Base-by-base conservation (phyloP, 2,329 filamentous ascomycete genomes). In the Coniochaeta pulveracea region DNA sequence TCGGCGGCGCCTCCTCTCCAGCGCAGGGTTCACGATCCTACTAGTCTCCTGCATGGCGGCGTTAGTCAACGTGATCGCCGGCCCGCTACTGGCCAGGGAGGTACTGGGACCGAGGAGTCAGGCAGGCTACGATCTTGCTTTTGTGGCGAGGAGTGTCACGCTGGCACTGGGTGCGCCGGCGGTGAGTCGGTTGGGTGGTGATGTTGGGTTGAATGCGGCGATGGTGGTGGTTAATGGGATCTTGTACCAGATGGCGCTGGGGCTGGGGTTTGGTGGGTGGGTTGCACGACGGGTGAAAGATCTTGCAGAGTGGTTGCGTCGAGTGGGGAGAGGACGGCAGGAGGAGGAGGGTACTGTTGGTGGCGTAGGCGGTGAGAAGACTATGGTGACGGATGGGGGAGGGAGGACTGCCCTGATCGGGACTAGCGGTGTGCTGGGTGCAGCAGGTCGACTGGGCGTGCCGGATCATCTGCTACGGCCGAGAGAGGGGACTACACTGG, bases 191-290 rank as follows among this genome's bases (percentile, higher is more conserved):
- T 45, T 71, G 2, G 53, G 55, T 0, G 67, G 65, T 0, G 66
- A 67, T 35, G 44, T 50, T 4, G 58, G 60, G 2, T 52, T 63
- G 5, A 70, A 69, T 26, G 66, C 67, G 0, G 58, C 61, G 3
- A 50, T 70, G 28, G 66, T 71, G 5, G 66, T 70, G 2, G 57
- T 61, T 41, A 69, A 66, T 22, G 67, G 67, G 3, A 66, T 70
- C 6, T 40, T 51, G 16, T 57, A 49, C 31, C 55, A 57, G 40
- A 50, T 57, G 34, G 45, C 41, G 25, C 42, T 55, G 34, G 54
- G 52, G 1, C 47, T 56, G 0, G 52, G 51, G 1, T 29, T 46
- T 0, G 45, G 45, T 3, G 29, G 31, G 3, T 49, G 47, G 45
- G 8, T 25, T 6, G 19, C 14, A 12, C 5, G 16, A 10, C 14